Conservation (phyloP, 2,329 filamentous ascomycete species). For the Colletotrichum costaricense region DNA sequence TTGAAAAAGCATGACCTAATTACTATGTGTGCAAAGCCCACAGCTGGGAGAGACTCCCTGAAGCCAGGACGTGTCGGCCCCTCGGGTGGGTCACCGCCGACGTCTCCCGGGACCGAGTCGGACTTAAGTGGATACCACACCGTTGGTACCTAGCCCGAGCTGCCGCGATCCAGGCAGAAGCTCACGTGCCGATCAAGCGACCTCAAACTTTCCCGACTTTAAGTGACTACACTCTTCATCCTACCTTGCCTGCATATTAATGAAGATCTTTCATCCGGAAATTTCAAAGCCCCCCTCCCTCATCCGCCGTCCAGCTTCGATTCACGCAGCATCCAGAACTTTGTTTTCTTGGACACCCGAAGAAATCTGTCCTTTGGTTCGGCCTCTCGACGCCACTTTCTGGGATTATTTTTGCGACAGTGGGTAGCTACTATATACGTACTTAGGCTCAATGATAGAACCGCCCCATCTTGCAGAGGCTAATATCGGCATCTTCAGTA, state of each 20-base stretch:
- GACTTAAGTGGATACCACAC: not conserved
- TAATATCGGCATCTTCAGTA: not conserved
- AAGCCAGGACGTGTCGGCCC: not conserved
- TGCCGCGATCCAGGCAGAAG: slow-evolving; percentile 21
- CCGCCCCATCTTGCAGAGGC: not conserved
- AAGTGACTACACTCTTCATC: not conserved
- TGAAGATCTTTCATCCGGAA: not conserved
- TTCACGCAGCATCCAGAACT: not conserved
- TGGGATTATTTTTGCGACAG: not conserved
- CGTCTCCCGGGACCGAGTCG: slow-evolving; percentile 1
- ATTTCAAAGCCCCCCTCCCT: not conserved
- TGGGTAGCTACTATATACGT: not conserved
- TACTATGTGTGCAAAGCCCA: no score
- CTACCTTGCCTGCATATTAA: no score
- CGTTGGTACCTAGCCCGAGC: not conserved
- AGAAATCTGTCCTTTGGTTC: not conserved
- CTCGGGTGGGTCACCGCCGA: not conserved
- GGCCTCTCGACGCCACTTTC: slow-evolving; percentile 1
- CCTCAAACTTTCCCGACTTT: not conserved
- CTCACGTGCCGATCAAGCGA: slow-evolving; percentile 15
- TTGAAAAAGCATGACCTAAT: not conserved
- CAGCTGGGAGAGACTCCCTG: no score
- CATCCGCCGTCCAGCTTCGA: not conserved
- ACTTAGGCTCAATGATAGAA: not conserved
- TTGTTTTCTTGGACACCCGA: not conserved